Base-by-base conservation (phyloP, 2,329 filamentous ascomycete genomes). In the Penicillium sp. region DNA sequence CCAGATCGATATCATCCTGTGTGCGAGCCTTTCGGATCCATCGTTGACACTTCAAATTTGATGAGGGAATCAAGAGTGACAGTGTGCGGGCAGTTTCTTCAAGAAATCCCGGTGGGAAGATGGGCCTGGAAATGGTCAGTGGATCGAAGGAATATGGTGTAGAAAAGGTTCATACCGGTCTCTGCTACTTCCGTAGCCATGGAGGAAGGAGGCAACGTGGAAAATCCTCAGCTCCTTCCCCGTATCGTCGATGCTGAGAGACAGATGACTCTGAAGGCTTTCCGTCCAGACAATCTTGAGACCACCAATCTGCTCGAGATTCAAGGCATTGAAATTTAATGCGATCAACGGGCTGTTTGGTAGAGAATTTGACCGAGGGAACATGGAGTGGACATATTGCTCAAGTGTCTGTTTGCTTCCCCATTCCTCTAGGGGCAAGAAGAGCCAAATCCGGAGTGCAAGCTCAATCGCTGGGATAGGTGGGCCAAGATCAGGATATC, bases 31-130 rank as follows among this genome's bases (percentile, higher is more conserved):
- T 45, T 11, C 48, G 59, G 19, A 61, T 38, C 54, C 59, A 61
- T 6, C 46, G 54, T 30, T 56, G 59, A 42, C 55, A 61, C 43
- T 61, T 52, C 2, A 61, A 30, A 30, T 58, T 56, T 26, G 59
- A 57, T 28, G 48, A 40, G 26, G 59, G 59, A 55, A 61, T 48
- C 35, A 61, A 48, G 28, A 58, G 55, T 40, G 59, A 56, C 6
- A 61, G n/a, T 4, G 59, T 58, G 4, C 48, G 46, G 46, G 55
- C 49, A 10, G 59, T 58, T 54, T 61, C 59, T 40, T 61, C 48
- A 26, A 61, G 51, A 35, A 61, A 55, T 1, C 43, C 55, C 11
- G 40, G 51, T 28, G 38, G 40, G 52, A 59, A 48, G 35, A 54
- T 51, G 10, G 49, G 19, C 6, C 49, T 37, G 33, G 14, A 22